These are phyloP conservation scores for Lasiodiplodia gonubiensis DNA, from an alignment of 2,329 filamentous ascomycete species.

Conservation along the genomic window DNA sequence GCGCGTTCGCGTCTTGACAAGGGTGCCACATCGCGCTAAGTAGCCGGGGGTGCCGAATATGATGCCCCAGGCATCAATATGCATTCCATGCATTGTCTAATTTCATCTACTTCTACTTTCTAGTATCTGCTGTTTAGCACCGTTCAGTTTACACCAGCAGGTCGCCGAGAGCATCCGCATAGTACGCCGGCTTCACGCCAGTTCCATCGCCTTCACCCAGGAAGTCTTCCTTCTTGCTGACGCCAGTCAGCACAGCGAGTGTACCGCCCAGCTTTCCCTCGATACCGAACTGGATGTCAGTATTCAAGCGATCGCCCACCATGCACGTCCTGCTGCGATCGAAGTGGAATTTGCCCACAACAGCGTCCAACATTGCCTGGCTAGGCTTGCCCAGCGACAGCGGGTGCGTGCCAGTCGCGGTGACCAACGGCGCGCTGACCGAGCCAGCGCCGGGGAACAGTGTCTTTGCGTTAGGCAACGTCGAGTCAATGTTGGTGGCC, in stretches of 20 bases:
- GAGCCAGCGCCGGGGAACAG: constrained; percentile 93
- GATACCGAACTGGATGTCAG: constrained; percentile 94
- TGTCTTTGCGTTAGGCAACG: constrained; percentile 78
- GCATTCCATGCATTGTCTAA: not conserved
- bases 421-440: constrained; percentile 76
- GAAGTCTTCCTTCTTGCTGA: constrained; percentile 84
- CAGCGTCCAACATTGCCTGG: constrained; percentile 99
- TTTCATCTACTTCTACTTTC: constrained; percentile 5
- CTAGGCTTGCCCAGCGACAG: constrained; percentile 89
- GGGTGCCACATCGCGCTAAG: constrained; percentile 2
- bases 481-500: constrained; percentile 92
- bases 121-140: not conserved
- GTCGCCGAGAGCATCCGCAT: constrained; percentile 84
- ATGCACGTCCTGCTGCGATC: constrained; percentile 87
- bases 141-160: constrained; percentile 52
- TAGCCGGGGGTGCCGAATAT: not conserved
- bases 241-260: constrained; percentile 87
- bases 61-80: constrained; percentile 10
- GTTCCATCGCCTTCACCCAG: constrained; percentile 70
- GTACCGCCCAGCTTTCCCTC: constrained; percentile 91
- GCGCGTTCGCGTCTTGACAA: constrained; percentile 23
- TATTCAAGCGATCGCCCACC: constrained; percentile 92
- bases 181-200: constrained; percentile 76
- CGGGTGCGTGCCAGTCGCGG: constrained; percentile 67
- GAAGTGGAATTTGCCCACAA: constrained; percentile 93